A percentile compares a stretch with the other conserved stretches of the same genome.
Evolutionary conservation across 1,284 basidiomycete species (phyloP).

Genomic region (Melampsora occidentalis): DNA sequence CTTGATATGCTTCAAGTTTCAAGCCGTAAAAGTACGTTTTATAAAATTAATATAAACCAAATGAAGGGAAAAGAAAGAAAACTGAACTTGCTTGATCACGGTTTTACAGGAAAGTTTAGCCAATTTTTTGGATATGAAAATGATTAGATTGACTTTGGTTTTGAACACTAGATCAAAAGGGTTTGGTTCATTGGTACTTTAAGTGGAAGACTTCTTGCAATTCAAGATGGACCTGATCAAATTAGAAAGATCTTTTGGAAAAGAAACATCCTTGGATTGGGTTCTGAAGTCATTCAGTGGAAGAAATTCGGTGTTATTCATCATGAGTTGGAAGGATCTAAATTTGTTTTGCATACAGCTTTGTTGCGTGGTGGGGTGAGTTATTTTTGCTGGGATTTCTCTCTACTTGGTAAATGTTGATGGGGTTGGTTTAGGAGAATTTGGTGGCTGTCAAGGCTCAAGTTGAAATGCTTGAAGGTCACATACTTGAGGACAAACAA

Average conservation of each 20-base stretch:
- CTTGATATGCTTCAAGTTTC: not conserved
- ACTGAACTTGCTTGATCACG: not conserved
- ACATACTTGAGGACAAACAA: not conserved
- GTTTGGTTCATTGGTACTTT: constrained; percentile 38
- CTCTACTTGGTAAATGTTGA: not conserved
- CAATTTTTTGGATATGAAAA: not conserved
- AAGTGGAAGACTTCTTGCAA: constrained; percentile 38
- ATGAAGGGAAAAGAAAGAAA: not conserved
- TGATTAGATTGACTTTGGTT: not conserved
- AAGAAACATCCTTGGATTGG: constrained; percentile 16
- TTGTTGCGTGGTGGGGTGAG: not conserved
- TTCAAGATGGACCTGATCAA: not conserved
- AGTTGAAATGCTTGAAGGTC: not conserved
- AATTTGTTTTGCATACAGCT: not conserved
- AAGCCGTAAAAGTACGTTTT: not conserved
- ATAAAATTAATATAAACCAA: not conserved
- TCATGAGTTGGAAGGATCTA: not conserved
- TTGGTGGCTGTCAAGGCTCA: not conserved
- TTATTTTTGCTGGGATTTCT: not conserved
- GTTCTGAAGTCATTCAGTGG: not conserved
- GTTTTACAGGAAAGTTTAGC: not conserved
- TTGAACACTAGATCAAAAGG: not conserved
- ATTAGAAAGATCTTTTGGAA: constrained; percentile 33
- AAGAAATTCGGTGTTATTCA: not conserved
- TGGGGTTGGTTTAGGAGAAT: not conserved